Conservation (phyloP, 2,329 filamentous ascomycete genomes). For the Sclerotinia minor region DNA sequence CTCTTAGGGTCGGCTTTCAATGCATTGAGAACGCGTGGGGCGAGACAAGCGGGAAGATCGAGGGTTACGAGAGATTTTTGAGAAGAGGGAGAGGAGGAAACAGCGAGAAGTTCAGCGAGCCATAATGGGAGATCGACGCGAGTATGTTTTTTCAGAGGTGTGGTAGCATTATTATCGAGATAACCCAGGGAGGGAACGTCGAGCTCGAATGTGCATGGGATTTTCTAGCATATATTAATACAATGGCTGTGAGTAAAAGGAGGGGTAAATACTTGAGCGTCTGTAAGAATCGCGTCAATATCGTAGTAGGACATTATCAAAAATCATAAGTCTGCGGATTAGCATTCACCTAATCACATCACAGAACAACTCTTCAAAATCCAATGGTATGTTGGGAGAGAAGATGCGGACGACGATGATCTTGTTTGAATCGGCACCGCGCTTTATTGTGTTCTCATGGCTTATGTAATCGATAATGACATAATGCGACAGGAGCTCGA, state of each 20-base stretch:
- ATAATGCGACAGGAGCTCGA: constrained; percentile 23
- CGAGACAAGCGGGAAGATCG: constrained; percentile 72
- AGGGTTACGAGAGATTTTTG: constrained; percentile 69
- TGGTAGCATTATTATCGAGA: constrained; percentile 75
- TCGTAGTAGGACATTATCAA: constrained; percentile 75
- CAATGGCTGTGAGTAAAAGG: constrained; percentile 20
- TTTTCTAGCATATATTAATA: constrained; percentile 62
- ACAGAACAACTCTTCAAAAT: background rate
- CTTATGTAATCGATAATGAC: constrained; percentile 17
- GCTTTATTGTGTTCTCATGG: background rate
- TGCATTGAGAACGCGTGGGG: constrained; percentile 75
- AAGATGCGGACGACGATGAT: background rate
- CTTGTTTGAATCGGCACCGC: background rate
- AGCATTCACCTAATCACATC: background rate
- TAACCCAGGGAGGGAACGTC: constrained; percentile 85
- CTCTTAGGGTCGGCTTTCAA: constrained; percentile 86
- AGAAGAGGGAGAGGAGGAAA: constrained; percentile 53
- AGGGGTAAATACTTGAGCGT: constrained; percentile 63
- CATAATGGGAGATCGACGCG: constrained; percentile 84
- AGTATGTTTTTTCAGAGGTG: constrained; percentile 75
- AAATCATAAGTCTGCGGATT: background rate
- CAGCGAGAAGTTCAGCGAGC: constrained; percentile 90
- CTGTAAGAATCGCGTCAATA: constrained; percentile 79
- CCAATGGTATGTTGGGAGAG: background rate
- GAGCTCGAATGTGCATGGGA: constrained; percentile 92